Conservation (phyloP, 805 yeast genomes). For the Kazachstania martiniae region DNA sequence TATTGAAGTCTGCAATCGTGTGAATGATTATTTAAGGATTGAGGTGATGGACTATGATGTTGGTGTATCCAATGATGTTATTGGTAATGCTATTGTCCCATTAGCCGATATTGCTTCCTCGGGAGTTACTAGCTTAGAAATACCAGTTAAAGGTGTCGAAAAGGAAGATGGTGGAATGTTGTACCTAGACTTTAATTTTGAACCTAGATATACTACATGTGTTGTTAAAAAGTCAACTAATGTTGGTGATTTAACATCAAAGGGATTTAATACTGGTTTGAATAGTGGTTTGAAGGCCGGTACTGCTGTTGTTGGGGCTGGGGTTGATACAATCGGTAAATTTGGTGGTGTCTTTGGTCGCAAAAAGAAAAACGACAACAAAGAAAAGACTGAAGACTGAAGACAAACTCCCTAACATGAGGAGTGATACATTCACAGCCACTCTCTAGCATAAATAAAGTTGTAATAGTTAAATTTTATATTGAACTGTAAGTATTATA, state of each 20-base stretch:
- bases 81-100: conserved; percentile 51
- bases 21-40: conserved; percentile 43
- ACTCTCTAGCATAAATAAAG: too few species aligned
- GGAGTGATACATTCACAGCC: too few species aligned
- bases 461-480: too few species aligned
- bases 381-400: not conserved
- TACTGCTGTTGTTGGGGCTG: conserved; percentile 32
- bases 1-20: conserved; percentile 44
- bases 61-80: conserved; percentile 68
- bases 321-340: conserved; percentile 32
- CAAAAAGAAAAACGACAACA: not conserved
- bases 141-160: too few species aligned
- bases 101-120: conserved; percentile 52
- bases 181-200: conserved; percentile 46
- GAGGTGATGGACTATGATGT: conserved; percentile 79
- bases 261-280: conserved; percentile 37
- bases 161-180: conserved; percentile 44
- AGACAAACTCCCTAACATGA: too few species aligned
- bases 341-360: conserved; percentile 2
- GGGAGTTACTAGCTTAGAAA: conserved; percentile 36
- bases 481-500: too few species aligned
- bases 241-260: conserved; percentile 38
- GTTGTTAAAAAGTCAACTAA: conserved; percentile 30
- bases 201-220: conserved; percentile 54
- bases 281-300: conserved; percentile 35